These are phyloP conservation scores for Eutrema yunnanense DNA, from an alignment of 345 rosid genomes.

Conservation along the genomic window DNA sequence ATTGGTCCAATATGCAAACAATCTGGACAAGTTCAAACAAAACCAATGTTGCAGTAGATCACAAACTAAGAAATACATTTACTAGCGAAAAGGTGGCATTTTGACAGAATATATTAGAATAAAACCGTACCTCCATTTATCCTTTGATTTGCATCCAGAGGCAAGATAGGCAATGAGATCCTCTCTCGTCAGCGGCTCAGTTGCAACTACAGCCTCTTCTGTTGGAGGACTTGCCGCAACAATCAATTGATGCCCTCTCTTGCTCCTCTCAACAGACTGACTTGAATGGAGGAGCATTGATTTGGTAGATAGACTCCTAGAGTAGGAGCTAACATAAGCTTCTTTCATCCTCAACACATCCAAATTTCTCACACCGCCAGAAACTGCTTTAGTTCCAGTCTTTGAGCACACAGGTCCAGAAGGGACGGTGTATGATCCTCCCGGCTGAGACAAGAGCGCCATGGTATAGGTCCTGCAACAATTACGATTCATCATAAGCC, in stretches of 20 bases:
- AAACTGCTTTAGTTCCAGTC: slow-evolving; percentile 26
- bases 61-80: not conserved
- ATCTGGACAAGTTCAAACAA: not conserved
- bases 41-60: not conserved
- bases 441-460: slow-evolving; percentile 55
- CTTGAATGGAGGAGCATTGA: slow-evolving; percentile 23
- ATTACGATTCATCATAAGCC: not conserved
- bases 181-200: slow-evolving; percentile 86
- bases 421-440: slow-evolving; percentile 38
- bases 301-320: slow-evolving; percentile 33
- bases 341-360: slow-evolving; percentile 40
- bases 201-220: slow-evolving; percentile 62
- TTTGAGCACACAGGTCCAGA: slow-evolving; percentile 30
- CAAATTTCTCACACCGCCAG: slow-evolving; percentile 21
- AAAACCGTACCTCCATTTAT: slow-evolving; percentile 70
- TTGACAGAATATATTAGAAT: not conserved
- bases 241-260: slow-evolving; percentile 43
- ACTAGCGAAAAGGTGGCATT: not conserved
- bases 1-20: not conserved
- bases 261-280: slow-evolving; percentile 22
- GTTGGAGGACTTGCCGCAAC: slow-evolving; percentile 95
- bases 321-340: slow-evolving; percentile 24
- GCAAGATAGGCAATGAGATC: slow-evolving; percentile 89
- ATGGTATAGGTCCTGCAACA: slow-evolving; percentile 35
- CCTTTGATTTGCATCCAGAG: slow-evolving; percentile 95